phyloP scores from a whole-genome alignment of 129 eudicot genomes.

The Lonicera japonica region DNA sequence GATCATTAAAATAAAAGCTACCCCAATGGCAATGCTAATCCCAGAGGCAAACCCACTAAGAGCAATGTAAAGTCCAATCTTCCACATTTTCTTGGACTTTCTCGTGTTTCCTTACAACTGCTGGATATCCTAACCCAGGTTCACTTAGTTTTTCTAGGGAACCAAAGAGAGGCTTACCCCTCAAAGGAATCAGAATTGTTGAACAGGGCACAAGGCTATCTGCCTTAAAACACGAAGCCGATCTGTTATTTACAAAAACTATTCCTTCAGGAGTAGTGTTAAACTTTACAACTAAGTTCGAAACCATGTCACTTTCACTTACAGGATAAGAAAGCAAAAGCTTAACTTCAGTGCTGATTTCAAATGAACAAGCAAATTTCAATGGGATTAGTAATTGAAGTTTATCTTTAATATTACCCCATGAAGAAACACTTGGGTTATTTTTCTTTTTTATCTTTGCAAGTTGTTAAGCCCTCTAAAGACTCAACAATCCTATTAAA shows the following conservation, averaged over 20 bases:
- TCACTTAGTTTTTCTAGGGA: conserved; percentile 19
- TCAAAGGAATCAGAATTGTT: conserved; percentile 31
- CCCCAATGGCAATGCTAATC: conserved; percentile 30
- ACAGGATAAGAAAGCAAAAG: conserved; percentile 42
- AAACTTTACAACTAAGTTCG: conserved; percentile 21
- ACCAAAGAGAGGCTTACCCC: conserved; percentile 26
- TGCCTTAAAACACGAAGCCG: conserved; percentile 13
- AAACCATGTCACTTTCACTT: conserved; percentile 28
- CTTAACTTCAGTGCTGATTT: conserved; percentile 7
- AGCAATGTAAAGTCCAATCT: conserved; percentile 36
- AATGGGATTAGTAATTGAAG: conserved; percentile 25
- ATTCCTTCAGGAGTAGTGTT: conserved; percentile 23
- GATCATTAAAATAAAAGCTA: conserved; percentile 23
- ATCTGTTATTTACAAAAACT: conserved; percentile 19
- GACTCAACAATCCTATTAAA: conserved; percentile 31
- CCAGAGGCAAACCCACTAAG: conserved; percentile 34
- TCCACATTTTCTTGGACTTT: conserved; percentile 24
- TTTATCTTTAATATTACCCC: conserved; percentile 18
- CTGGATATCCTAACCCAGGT: conserved; percentile 24
- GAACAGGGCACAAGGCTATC: conserved; percentile 20
- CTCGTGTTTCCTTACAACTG: neutral
- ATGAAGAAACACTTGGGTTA: conserved; percentile 29
- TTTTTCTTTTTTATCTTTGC: conserved; percentile 31
- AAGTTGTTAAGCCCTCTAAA: conserved; percentile 44
- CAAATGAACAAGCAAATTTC: conserved; percentile 43